phyloP scores from a whole-genome alignment of 208 protist species.

The Acanthamoeba rhysodes region DNA sequence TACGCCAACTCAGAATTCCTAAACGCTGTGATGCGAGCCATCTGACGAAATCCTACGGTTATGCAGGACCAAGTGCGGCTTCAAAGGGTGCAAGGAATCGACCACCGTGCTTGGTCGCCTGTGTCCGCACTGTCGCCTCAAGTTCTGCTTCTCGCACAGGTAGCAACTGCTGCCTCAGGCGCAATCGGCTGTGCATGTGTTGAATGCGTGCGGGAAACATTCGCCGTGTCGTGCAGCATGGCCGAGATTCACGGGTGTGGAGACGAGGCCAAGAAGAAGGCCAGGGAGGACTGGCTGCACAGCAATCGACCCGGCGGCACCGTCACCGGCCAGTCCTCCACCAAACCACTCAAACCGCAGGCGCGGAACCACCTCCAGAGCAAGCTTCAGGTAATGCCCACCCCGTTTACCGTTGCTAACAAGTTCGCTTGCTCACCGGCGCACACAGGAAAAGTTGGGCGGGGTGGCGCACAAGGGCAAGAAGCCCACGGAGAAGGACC shows the following conservation, averaged over 20 bases:
- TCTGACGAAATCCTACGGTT: background rate
- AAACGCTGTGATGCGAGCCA: background rate
- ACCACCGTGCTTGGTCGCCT: conserved; percentile 47
- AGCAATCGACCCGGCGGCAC: conserved; percentile 36
- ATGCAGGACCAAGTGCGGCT: conserved; percentile 54
- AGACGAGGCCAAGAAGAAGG: conserved; percentile 63
- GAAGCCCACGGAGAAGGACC: conserved; percentile 22
- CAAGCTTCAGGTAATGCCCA: background rate
- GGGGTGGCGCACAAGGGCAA: conserved; percentile 40
- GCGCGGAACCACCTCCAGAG: conserved; percentile 11
- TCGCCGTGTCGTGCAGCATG: background rate
- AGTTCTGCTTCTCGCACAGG: conserved; percentile 74
- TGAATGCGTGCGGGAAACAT: background rate
- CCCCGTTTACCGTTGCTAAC: background rate
- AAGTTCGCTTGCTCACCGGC: background rate
- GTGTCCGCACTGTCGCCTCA: conserved; percentile 57
- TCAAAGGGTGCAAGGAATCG: conserved; percentile 30
- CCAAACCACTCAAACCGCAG: conserved; percentile 47
- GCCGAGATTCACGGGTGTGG: conserved; percentile 66
- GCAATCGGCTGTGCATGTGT: no score
- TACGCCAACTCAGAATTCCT: background rate
- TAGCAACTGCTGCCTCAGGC: background rate
- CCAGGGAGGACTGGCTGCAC: conserved; percentile 48
- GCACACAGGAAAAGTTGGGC: background rate
- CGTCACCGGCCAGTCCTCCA: conserved; percentile 29